Percentiles rank a stretch among this genome's conserved stretches.
Evolutionary conservation across 805 yeast genomes (phyloP).

Genomic region (Zygosaccharomyces bisporus): DNA sequence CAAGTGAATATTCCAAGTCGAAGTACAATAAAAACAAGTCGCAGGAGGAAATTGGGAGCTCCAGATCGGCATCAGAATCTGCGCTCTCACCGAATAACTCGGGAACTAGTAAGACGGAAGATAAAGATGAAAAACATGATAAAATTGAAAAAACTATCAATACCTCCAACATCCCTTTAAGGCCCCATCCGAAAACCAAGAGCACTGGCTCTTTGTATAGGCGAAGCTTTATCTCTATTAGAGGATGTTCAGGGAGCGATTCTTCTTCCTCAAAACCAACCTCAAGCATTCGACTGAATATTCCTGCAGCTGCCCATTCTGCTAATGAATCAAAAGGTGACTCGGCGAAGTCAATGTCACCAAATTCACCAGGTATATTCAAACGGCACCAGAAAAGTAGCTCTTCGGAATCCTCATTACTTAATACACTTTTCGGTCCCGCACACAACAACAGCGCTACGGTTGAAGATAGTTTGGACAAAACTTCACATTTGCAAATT

Average conservation of each 20-base stretch:
- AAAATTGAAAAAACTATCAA: constrained; percentile 6
- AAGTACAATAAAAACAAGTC: constrained; percentile 12
- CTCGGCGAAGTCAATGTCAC: constrained; percentile 21
- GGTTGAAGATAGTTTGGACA: constrained; percentile 9
- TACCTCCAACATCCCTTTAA: constrained; percentile 9
- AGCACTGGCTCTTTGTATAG: constrained; percentile 35
- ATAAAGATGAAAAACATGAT: constrained; percentile 8
- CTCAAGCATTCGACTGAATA: constrained; percentile 27
- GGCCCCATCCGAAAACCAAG: constrained; percentile 29
- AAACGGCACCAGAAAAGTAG: constrained; percentile 62
- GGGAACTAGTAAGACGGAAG: background rate
- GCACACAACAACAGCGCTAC: constrained; percentile 16
- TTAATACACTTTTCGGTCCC: constrained; percentile 39
- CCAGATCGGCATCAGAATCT: constrained; percentile 34
- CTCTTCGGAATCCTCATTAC: constrained; percentile 52
- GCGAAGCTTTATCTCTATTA: constrained; percentile 35
- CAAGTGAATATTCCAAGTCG: constrained; percentile 29
- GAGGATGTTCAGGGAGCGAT: constrained; percentile 21
- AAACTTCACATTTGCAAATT: constrained; percentile 8
- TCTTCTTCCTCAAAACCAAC: constrained; percentile 14
- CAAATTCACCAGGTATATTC: constrained; percentile 46
- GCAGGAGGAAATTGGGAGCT: constrained; percentile 16
- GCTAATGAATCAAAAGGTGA: constrained; percentile 17
- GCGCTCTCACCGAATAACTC: constrained; percentile 11
- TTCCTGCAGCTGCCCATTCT: constrained; percentile 29